Conservation (phyloP, 1,139 yeast species). For the Protomyces macrosporus region DNA sequence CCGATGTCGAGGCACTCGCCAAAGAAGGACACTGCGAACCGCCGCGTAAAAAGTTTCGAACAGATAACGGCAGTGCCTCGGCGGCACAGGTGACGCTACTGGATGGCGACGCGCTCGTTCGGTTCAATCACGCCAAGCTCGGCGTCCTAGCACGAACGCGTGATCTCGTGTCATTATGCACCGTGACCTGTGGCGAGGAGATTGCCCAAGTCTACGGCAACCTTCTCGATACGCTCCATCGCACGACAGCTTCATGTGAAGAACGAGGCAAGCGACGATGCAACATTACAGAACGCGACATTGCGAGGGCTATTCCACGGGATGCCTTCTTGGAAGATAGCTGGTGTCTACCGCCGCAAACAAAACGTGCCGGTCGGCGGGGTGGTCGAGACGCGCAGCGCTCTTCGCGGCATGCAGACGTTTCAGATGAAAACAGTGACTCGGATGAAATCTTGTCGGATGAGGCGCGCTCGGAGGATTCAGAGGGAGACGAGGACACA, state of each 20-base stretch:
- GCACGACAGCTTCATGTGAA: constrained; percentile 35
- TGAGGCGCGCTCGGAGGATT: constrained; percentile 33
- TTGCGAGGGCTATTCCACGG: constrained; percentile 36
- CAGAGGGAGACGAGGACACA: constrained; percentile 36
- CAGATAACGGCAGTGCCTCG: background rate
- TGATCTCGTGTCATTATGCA: constrained; percentile 59
- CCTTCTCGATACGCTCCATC: constrained; percentile 56
- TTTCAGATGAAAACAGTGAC: background rate
- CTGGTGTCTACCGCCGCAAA: background rate
- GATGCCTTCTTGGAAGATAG: constrained; percentile 34
- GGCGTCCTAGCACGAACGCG: constrained; percentile 60
- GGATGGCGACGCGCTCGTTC: constrained; percentile 46
- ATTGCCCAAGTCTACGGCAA: constrained; percentile 61
- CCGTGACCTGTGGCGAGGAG: constrained; percentile 63
- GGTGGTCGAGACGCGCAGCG: constrained; percentile 33
- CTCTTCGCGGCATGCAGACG: constrained; percentile 30
- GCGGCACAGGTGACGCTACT: constrained; percentile 26
- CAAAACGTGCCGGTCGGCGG: constrained; percentile 26
- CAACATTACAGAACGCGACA: constrained; percentile 38
- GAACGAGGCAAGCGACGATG: constrained; percentile 34
- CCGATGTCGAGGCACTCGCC: background rate
- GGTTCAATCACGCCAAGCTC: constrained; percentile 62
- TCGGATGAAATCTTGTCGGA: constrained; percentile 31
- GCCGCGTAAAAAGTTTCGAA: constrained; percentile 1
- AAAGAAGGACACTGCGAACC: background rate